Evolutionary conservation across 345 rosid genomes (phyloP).

Genomic region (Syzygium aromaticum): DNA sequence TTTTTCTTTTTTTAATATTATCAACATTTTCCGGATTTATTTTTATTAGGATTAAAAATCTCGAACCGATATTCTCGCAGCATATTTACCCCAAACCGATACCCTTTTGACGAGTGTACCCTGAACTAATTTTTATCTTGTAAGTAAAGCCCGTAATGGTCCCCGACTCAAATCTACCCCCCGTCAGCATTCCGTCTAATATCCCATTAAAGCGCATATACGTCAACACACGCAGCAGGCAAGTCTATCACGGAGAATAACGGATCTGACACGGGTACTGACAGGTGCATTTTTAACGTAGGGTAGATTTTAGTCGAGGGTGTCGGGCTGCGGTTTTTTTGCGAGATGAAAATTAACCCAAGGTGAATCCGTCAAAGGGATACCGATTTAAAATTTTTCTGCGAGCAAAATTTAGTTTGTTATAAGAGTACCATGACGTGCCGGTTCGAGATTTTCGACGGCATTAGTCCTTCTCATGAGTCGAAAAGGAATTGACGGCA

Average conservation of each 20-base stretch:
- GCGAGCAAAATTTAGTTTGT: no score
- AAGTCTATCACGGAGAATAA: neutral
- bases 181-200: neutral
- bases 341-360: no score
- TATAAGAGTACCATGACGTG: no score
- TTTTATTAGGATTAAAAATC: neutral
- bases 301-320: neutral
- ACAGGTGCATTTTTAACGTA: neutral
- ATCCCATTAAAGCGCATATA: neutral
- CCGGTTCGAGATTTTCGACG: no score
- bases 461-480: rapidly evolving
- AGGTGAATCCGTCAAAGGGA: no score
- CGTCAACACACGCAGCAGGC: neutral
- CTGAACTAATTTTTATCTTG: no score
- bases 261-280: neutral
- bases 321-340: rapidly evolving
- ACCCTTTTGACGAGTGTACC: neutral
- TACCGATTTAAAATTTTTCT: no score
- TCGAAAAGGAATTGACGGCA: neutral
- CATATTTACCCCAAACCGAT: neutral
- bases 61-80: neutral
- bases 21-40: neutral
- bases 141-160: neutral
- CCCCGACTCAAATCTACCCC: neutral
- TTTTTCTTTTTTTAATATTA: neutral